Conservation (phyloP, 2,329 filamentous ascomycete species). For the Reticulascus tulasneorum region DNA sequence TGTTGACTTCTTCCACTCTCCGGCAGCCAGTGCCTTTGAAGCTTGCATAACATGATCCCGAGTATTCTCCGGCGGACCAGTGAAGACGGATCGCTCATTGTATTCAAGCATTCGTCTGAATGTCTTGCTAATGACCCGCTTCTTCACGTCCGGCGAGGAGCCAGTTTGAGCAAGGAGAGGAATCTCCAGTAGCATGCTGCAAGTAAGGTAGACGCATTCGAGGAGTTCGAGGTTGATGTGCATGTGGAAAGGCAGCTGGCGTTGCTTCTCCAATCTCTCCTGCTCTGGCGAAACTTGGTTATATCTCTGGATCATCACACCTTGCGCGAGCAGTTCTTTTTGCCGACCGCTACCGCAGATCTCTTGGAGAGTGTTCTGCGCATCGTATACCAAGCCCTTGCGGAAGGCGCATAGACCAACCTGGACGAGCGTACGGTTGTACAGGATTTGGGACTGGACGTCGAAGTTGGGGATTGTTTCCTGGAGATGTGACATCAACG, state of each 20-base stretch:
- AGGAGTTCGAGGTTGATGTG: constrained; percentile 99
- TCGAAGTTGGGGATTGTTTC: constrained; percentile 97
- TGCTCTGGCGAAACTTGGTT: constrained; percentile 96
- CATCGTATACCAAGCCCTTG: constrained; percentile 92
- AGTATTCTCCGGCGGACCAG: constrained; percentile 96
- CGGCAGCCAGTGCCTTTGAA: constrained; percentile 91
- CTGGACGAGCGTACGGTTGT: constrained; percentile 96
- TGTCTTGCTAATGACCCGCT: constrained; percentile 97
- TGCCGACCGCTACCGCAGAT: constrained; percentile 96
- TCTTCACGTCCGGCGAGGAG: constrained; percentile 93
- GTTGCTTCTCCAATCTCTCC: constrained; percentile 93
- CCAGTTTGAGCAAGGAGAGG: constrained; percentile 94
- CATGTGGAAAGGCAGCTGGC: constrained; percentile 99
- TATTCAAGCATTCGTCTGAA: constrained; percentile 99
- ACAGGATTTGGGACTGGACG: constrained; percentile 94
- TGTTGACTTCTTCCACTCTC: constrained; percentile 97
- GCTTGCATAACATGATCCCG: constrained; percentile 99
- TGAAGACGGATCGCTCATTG: constrained; percentile 99
- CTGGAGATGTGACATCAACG: constrained; percentile 98
- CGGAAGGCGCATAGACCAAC: constrained; percentile 98
- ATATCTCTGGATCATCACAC: constrained; percentile 97
- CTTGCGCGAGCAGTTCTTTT: constrained; percentile 96
- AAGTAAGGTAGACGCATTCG: constrained; percentile 97
- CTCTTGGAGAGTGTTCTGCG: constrained; percentile 95
- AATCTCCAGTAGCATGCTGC: constrained; percentile 98